phyloP scores from a whole-genome alignment of 805 yeast genomes.

The Yarrowia bubula region DNA sequence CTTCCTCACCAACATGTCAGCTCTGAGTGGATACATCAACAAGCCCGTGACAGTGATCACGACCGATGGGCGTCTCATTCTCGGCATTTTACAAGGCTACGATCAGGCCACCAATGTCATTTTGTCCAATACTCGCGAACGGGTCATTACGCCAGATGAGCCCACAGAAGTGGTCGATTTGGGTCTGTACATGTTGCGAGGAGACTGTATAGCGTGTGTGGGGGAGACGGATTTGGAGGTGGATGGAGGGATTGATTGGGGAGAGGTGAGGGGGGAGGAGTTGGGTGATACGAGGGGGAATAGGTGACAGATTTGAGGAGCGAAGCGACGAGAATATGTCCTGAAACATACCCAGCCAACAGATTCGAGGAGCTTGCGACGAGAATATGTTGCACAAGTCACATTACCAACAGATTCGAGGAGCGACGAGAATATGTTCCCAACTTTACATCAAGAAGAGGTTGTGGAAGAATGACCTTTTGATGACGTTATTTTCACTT shows the following conservation, averaged over 20 bases:
- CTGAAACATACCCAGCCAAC: not conserved
- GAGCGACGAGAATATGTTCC: too few relatives aligned
- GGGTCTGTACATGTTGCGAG: slow-evolving; percentile 41
- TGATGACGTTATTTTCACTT: too few relatives aligned
- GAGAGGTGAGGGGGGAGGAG: slow-evolving; percentile 34
- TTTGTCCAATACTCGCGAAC: slow-evolving; percentile 36
- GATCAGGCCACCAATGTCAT: slow-evolving; percentile 42
- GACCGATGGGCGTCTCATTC: slow-evolving; percentile 40
- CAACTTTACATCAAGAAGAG: too few relatives aligned
- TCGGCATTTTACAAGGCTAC: slow-evolving; percentile 41
- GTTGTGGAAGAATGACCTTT: too few relatives aligned
- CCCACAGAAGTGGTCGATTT: slow-evolving; percentile 34
- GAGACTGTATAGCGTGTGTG: slow-evolving; percentile 40
- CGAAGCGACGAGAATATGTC: not conserved
- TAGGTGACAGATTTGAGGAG: not conserved
- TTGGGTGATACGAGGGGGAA: slow-evolving; percentile 13
- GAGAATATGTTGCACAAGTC: not conserved
- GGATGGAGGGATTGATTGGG: slow-evolving; percentile 41
- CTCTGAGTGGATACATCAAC: slow-evolving; percentile 32
- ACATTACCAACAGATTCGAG: not conserved
- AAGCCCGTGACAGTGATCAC: slow-evolving; percentile 37
- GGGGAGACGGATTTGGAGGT: slow-evolving; percentile 39
- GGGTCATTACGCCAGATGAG: slow-evolving; percentile 36
- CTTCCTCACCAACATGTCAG: slow-evolving; percentile 30
- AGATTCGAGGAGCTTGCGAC: not conserved